phyloP scores from a whole-genome alignment of 169 alveolate species.

The Blepharisma undulans region DNA sequence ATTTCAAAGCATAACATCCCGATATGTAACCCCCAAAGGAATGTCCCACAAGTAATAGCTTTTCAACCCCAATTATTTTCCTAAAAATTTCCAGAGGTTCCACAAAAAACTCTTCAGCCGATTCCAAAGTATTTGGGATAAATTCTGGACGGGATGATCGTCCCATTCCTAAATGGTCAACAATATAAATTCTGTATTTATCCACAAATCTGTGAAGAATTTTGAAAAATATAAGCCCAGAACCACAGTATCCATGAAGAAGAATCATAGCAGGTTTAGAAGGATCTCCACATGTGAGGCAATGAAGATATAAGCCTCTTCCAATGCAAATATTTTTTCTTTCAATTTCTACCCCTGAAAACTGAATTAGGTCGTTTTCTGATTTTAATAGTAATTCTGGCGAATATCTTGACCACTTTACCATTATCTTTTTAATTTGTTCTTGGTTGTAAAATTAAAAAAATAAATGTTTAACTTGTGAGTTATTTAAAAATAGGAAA shows the following conservation, averaged over 20 bases:
- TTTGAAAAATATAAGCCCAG: conserved; percentile 53
- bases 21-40: conserved; percentile 68
- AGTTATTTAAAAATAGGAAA: no score
- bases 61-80: conserved; percentile 36
- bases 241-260: conserved; percentile 65
- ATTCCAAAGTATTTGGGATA: conserved; percentile 39
- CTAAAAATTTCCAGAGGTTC: conserved; percentile 68
- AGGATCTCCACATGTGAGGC: conserved; percentile 9
- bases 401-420: conserved; percentile 15
- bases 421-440: conserved; percentile 15
- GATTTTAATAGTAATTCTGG: conserved; percentile 2
- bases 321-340: not conserved
- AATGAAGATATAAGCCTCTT: not conserved
- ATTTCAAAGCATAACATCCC: conserved; percentile 49
- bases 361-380: not conserved
- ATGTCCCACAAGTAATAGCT: conserved; percentile 62
- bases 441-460: not conserved
- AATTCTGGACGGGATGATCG: conserved; percentile 65
- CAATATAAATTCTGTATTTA: conserved; percentile 28
- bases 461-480: no score
- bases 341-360: not conserved
- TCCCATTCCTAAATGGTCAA: conserved; percentile 69
- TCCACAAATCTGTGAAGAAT: conserved; percentile 42
- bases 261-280: conserved; percentile 36
- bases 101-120: conserved; percentile 67